These are phyloP conservation scores for Elongisporangium prolatum DNA, from an alignment of 352 stramenopile species.

Conservation along the genomic window DNA sequence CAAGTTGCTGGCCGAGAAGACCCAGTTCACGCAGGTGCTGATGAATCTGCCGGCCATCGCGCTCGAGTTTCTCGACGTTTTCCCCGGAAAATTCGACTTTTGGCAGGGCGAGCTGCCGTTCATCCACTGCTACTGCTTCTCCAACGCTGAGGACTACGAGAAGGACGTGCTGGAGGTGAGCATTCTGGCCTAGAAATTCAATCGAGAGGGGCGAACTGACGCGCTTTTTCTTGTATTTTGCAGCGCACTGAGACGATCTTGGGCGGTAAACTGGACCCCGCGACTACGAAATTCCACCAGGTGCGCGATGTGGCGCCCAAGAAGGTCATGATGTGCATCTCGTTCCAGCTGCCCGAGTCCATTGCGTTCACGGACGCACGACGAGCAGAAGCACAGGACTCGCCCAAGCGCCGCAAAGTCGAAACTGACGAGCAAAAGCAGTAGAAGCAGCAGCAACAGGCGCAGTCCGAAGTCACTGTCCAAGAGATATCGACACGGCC, in stretches of 20 bases:
- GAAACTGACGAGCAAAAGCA: conserved; percentile 9
- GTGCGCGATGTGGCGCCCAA: conserved; percentile 95
- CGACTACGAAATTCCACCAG: conserved; percentile 64
- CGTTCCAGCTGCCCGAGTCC: conserved; percentile 87
- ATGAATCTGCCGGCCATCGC: conserved; percentile 96
- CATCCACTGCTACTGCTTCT: conserved; percentile 97
- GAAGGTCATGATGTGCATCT: conserved; percentile 98
- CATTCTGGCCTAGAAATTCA: no score
- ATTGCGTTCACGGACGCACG: conserved; percentile 61
- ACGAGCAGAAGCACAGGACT: conserved; percentile 26
- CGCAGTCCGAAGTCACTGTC: no score
- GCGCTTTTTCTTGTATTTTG: conserved; percentile 7
- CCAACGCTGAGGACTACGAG: conserved; percentile 67
- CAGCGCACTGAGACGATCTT: conserved; percentile 69
- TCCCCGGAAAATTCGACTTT: conserved; percentile 56
- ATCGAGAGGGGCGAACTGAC: conserved; percentile 6
- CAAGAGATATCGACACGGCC: no score
- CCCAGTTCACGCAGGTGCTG: conserved; percentile 88
- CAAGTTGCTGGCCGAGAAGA: conserved; percentile 58
- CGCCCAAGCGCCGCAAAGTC: conserved; percentile 45
- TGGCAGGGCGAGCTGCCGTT: conserved; percentile 70
- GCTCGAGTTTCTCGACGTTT: conserved; percentile 91
- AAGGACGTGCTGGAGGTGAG: conserved; percentile 64
- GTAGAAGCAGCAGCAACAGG: background rate
- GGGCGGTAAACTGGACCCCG: conserved; percentile 46